phyloP scores from a whole-genome alignment of 106 monocot species.

The Chionographis japonica region DNA sequence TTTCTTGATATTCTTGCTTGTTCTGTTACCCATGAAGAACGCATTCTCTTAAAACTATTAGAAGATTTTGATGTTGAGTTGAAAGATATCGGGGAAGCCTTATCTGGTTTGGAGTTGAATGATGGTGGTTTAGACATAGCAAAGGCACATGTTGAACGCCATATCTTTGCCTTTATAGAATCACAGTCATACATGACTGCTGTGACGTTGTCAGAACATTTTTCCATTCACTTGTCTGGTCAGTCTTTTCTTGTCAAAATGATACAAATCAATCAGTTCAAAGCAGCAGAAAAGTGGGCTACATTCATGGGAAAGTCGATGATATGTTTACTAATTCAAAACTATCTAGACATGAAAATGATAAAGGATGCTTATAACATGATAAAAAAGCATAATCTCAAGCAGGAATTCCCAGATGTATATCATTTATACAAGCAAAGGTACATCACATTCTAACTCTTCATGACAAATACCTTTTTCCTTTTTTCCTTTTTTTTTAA shows the following conservation, averaged over 20 bases:
- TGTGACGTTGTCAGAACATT: constrained; percentile 58
- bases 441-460: constrained; percentile 16
- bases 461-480: background rate
- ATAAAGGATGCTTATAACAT: constrained; percentile 78
- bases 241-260: constrained; percentile 58
- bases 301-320: constrained; percentile 65
- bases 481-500: constrained; percentile 4
- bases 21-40: constrained; percentile 65
- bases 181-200: constrained; percentile 78
- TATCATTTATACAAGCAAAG: constrained; percentile 71
- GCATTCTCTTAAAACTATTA: constrained; percentile 71
- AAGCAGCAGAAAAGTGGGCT: constrained; percentile 88
- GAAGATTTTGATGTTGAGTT: constrained; percentile 67
- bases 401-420: constrained; percentile 74
- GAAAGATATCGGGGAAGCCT: constrained; percentile 60
- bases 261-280: constrained; percentile 55
- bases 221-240: constrained; percentile 40
- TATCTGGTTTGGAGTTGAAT: constrained; percentile 30
- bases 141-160: constrained; percentile 32
- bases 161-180: constrained; percentile 48
- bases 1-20: constrained; percentile 58
- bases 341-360: constrained; percentile 86
- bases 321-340: constrained; percentile 64
- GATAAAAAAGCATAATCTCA: constrained; percentile 66
- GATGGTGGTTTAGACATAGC: constrained; percentile 36